phyloP scores from a whole-genome alignment of 345 rosid species.

The Acer saccharum region DNA sequence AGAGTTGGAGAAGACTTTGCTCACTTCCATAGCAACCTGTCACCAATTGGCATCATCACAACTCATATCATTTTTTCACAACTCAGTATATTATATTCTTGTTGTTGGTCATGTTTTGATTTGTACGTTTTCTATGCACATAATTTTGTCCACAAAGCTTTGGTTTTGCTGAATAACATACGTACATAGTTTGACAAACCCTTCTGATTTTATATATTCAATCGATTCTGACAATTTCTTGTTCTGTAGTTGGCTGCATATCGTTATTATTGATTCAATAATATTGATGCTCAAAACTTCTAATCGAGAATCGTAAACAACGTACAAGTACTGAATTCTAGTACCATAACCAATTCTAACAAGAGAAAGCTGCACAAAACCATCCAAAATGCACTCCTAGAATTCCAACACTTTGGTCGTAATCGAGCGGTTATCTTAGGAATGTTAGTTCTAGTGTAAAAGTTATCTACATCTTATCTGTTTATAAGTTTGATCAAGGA shows the following conservation, averaged over 20 bases:
- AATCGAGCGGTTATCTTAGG: no score
- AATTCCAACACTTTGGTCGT: background rate
- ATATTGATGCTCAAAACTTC: no score
- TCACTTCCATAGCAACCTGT: background rate
- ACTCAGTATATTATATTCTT: background rate
- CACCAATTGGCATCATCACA: no score
- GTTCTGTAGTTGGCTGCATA: no score
- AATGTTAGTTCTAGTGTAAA: background rate
- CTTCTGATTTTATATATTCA: background rate
- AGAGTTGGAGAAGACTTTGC: conserved; percentile 34
- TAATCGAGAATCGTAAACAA: no score
- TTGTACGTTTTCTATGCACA: background rate
- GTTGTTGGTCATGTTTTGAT: background rate
- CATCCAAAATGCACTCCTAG: background rate
- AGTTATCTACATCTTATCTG: background rate
- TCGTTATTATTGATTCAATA: no score
- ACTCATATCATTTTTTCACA: background rate
- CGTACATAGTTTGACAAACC: background rate
- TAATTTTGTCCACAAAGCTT: background rate
- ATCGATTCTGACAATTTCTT: no score
- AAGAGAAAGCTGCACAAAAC: background rate
- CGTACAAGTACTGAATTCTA: no score
- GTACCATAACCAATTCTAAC: background rate
- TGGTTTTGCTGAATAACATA: background rate
- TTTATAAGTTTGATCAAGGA: background rate